Base-by-base conservation (phyloP, 441 rosid genomes). In the Flueggea neowawraea region DNA sequence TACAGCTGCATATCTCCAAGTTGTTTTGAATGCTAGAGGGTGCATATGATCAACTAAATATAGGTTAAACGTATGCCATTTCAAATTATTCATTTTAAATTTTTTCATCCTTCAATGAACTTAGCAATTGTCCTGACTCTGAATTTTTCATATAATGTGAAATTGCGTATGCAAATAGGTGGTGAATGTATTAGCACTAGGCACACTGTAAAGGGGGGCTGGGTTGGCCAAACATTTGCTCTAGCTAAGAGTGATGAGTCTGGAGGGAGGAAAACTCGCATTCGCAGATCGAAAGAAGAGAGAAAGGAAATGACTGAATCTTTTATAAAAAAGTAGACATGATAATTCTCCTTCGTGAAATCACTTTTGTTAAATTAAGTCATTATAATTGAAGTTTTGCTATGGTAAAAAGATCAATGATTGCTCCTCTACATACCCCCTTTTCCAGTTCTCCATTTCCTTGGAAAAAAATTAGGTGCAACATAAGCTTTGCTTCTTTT, bases 231-330 rank as follows among this genome's bases (percentile, higher is more conserved):
- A 71, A 77, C 91, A 55, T 89, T 75, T 82, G 97, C 97, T 64
- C 64, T 88, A 55, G 83, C 97, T 16, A 95, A 88, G 75, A 58
- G 69, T 62, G 80, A 84, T 73, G 99, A 84, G 51, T 79, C 87
- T 54, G 84, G 76, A 2, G 91, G 95, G 65, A 89, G 69, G 81
- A 91, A 80, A 75, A 52, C 95, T 13, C 88, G 98, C 47, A 72
- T 81, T 79, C 97, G 98, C 14, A 89, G 84, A 47, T 88, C 99
- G 6, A 95, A 89, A 83, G 88, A 84, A 71, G 96, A 95, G 81
- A 86, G 99, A 72, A 95, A 91, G 77, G 60, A 73, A 64, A 78
- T 91, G 80, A 89, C 86, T 11, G 89, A 82, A 66, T 80, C 94
- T 58, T 95, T 86, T 63, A 83, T 95, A 16, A 85, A 86, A 32